Evolutionary conservation across 2,329 filamentous ascomycete genomes (phyloP), one percentile per base, ranked within the genome.

Genomic region (Xylariomycetidae sp.): DNA sequence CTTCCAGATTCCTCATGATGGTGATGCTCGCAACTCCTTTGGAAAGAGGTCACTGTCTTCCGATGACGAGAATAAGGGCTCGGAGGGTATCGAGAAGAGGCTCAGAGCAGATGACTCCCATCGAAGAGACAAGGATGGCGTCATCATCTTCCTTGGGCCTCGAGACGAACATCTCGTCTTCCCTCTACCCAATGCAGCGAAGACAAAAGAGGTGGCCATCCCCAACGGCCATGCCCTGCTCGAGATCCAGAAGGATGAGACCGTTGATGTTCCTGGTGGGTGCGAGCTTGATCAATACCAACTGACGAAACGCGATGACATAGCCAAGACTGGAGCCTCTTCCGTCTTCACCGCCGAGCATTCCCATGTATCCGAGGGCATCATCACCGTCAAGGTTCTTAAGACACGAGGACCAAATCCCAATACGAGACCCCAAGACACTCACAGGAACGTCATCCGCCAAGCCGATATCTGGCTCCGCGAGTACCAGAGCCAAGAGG

Each of bases 381-480:
- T 76, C 34, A 72, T 78, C 36, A 77, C 73, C 2, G 73, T 77
- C 52, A 79, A 79, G 47, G 72, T 79, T 2, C 69, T 79, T 42
- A 77, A 77, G 56, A 78, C 74, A 2, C 57, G 65, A 5, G 50
- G 64, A 3, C 45, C 61, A 19, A 62, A 59, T 26, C 42, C 61
- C 3, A 56, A 62, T 31, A 51, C 62, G 27, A 70, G 69, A 34
- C 66, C 69, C 3, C 63, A 67, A 27, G 66, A 73, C 14, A 63
- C 64, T 33, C 73, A 74, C 48, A 65, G 67, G 34, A 73, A 70
- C 37, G 68, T 77, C 27, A 76, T 79, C 44, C 69, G 67, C 2
- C 74, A 79, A 48, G 73, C 74, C 26, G 70, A 78, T 46, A 70
- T 74, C 50, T 79, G 74, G 73, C 56, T 75, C 41, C 71, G 74